phyloP scores from a whole-genome alignment of 2,329 filamentous ascomycete genomes.

The Apiospora arundinis region DNA sequence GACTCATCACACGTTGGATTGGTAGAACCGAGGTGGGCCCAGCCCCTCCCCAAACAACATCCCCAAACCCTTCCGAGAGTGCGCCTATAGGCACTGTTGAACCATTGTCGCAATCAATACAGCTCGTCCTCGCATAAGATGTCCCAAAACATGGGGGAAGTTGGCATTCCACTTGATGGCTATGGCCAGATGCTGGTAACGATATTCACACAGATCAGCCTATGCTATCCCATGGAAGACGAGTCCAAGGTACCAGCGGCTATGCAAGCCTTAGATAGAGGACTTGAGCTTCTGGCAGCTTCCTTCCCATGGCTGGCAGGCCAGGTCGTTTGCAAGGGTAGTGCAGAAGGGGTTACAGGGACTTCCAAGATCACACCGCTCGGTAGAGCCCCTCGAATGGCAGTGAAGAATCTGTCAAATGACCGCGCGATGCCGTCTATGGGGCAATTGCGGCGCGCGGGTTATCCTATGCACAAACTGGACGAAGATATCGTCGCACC shows the following conservation, averaged over 20 bases:
- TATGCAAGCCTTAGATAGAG: neutral
- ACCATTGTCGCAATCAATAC: no score
- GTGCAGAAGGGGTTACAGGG: neutral
- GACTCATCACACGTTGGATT: no score
- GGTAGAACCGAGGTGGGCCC: no score
- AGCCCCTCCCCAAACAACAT: no score
- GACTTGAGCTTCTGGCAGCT: neutral
- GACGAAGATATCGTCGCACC: slow-evolving; percentile 47
- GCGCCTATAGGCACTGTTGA: no score
- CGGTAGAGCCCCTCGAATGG: neutral
- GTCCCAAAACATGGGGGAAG: neutral
- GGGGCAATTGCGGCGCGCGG: neutral
- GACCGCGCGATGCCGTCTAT: neutral
- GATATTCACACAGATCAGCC: slow-evolving; percentile 46
- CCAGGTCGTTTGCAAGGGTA: neutral
- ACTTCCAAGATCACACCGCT: neutral
- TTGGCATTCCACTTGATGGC: neutral
- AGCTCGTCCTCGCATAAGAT: no score
- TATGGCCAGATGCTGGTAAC: slow-evolving; percentile 31
- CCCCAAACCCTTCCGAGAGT: no score
- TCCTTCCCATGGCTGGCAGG: neutral
- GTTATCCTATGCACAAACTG: slow-evolving; percentile 44
- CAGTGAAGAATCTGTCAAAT: neutral
- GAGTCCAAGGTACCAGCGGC: slow-evolving; percentile 21
- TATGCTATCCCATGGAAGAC: slow-evolving; percentile 40